Conservation (phyloP, 352 stramenopile genomes). For the Phytophthora ohioensis region DNA sequence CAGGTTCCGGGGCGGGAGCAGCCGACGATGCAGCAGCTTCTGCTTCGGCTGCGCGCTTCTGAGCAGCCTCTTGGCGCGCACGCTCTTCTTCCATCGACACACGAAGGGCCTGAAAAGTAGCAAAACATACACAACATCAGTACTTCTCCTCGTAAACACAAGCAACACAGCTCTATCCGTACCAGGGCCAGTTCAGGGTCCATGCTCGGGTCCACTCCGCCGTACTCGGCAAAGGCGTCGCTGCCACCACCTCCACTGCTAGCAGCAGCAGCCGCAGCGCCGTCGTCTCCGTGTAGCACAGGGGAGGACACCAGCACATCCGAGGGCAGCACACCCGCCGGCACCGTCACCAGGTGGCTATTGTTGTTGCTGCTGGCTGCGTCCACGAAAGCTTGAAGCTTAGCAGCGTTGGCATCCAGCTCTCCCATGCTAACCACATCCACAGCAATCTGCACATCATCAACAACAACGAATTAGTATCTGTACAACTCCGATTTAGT, state of each 20-base stretch:
- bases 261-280: slow-evolving; percentile 51
- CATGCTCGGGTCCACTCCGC: slow-evolving; percentile 98
- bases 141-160: background rate
- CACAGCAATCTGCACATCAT: slow-evolving; percentile 90
- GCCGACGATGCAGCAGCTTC: slow-evolving; percentile 70
- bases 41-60: slow-evolving; percentile 90
- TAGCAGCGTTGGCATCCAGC: slow-evolving; percentile 89
- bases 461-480: background rate
- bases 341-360: slow-evolving; percentile 97
- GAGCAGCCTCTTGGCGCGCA: slow-evolving; percentile 93
- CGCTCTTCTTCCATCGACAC: slow-evolving; percentile 99
- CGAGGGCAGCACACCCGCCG: slow-evolving; percentile 95
- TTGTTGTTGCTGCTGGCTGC: slow-evolving; percentile 95
- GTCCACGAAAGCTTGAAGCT: slow-evolving; percentile 92
- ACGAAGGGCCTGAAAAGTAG: slow-evolving; percentile 77
- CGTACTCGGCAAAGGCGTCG: slow-evolving; percentile 94
- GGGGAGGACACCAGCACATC: slow-evolving; percentile 97
- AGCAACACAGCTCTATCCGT: slow-evolving; percentile 16
- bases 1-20: slow-evolving; percentile 43
- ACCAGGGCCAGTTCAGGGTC: slow-evolving; percentile 99
- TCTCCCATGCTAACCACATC: slow-evolving; percentile 99
- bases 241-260: slow-evolving; percentile 45
- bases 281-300: slow-evolving; percentile 93
- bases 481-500: too few relatives aligned
- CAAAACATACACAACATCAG: slow-evolving; percentile 16